Conservation (phyloP, 805 yeast genomes). For the Wickerhamiella cacticola region DNA sequence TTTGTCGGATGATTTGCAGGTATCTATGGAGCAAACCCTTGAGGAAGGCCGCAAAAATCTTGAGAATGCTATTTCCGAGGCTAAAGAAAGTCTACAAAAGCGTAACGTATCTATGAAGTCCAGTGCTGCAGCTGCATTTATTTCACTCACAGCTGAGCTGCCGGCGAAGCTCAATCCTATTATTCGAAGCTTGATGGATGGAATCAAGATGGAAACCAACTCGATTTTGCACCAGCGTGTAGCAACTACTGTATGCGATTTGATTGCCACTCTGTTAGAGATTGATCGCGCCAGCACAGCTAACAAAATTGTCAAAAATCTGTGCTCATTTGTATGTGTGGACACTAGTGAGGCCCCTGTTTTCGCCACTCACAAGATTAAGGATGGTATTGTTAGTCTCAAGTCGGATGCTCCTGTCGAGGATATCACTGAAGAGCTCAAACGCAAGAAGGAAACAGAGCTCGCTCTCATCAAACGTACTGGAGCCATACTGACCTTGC, state of each 20-base stretch:
- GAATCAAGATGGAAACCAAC: constrained; percentile 65
- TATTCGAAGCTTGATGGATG: constrained; percentile 84
- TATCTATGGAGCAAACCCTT: constrained; percentile 56
- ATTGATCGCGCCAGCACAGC: constrained; percentile 59
- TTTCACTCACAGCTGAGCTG: constrained; percentile 40
- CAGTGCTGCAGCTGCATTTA: constrained; percentile 61
- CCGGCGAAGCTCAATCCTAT: constrained; percentile 83
- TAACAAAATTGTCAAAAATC: constrained; percentile 77
- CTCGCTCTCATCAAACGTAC: constrained; percentile 64
- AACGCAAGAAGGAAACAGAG: constrained; percentile 42
- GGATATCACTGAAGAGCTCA: constrained; percentile 40
- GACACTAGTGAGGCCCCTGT: constrained; percentile 96
- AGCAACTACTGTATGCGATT: constrained; percentile 52
- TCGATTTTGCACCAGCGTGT: constrained; percentile 55
- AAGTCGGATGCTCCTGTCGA: constrained; percentile 39
- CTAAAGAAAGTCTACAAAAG: constrained; percentile 37
- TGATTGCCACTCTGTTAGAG: constrained; percentile 47
- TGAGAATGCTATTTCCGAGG: constrained; percentile 52
- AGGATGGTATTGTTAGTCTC: constrained; percentile 52
- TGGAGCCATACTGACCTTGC: constrained; percentile 69
- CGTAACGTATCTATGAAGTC: constrained; percentile 51
- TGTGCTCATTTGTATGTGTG: constrained; percentile 87
- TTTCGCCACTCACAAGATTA: constrained; percentile 51
- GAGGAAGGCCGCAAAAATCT: constrained; percentile 71
- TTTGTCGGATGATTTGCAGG: constrained; percentile 56